Conservation (phyloP, 305 asterid species). For the Solanum hybrid region DNA sequence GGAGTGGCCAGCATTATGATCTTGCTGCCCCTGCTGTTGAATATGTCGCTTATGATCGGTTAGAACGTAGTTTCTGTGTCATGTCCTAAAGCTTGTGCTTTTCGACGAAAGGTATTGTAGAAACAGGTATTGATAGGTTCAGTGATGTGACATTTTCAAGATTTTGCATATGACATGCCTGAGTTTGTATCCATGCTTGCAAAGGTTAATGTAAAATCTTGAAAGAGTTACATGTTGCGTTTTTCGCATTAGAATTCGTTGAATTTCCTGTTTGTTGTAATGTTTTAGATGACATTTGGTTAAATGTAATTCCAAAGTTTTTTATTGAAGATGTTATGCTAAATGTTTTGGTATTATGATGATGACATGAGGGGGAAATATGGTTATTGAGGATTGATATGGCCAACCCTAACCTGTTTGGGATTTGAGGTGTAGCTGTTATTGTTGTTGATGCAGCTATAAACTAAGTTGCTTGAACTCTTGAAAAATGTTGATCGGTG, state of each 20-base stretch:
- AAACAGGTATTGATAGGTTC: background rate
- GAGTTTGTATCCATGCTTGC: background rate
- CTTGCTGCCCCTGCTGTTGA: background rate
- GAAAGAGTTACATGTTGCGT: background rate
- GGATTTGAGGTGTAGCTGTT: background rate
- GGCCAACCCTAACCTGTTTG: background rate
- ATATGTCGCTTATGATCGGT: background rate
- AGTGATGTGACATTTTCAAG: constrained; percentile 4
- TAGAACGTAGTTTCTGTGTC: background rate
- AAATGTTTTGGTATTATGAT: background rate
- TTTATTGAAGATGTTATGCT: background rate
- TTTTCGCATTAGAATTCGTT: background rate
- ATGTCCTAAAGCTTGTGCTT: background rate
- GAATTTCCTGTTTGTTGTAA: background rate
- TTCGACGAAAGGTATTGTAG: background rate
- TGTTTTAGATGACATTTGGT: constrained; percentile 5
- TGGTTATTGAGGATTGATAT: background rate
- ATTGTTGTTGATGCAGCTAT: background rate
- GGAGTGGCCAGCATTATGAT: background rate
- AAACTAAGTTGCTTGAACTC: background rate
- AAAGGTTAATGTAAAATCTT: background rate
- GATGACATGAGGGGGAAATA: background rate
- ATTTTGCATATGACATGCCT: background rate
- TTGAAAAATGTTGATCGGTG: background rate
- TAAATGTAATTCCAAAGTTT: background rate